These are phyloP conservation scores for Aspergillus steynii DNA, from an alignment of 495 filamentous ascomycete genomes.

Conservation along the genomic window DNA sequence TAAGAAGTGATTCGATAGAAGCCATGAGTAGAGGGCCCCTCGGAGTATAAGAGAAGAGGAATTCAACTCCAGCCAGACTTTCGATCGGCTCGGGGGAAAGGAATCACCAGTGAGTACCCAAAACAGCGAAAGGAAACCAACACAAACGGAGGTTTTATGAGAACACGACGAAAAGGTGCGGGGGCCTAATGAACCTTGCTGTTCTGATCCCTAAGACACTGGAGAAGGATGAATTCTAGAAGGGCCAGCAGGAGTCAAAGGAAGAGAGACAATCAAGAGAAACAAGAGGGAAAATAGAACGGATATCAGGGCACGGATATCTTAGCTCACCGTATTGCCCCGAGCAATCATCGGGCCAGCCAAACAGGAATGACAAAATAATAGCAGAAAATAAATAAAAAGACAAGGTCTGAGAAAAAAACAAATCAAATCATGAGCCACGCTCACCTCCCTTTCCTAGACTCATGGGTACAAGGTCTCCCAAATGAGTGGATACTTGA, in stretches of 20 bases:
- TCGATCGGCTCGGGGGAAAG: neutral
- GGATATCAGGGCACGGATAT: constrained; percentile 9
- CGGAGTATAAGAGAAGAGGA: neutral
- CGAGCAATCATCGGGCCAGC: constrained; percentile 14
- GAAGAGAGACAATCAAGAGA: constrained; percentile 16
- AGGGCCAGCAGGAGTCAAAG: constrained; percentile 14
- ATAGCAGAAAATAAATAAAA: constrained; percentile 10
- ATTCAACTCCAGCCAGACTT: neutral
- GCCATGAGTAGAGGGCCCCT: constrained; percentile 19
- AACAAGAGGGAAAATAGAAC: constrained; percentile 12
- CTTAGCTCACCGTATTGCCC: constrained; percentile 8
- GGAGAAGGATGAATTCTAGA: constrained; percentile 21
- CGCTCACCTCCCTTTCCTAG: constrained; percentile 10
- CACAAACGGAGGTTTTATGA: constrained; percentile 11
- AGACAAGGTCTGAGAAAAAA: constrained; percentile 6
- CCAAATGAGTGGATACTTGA: constrained; percentile 19
- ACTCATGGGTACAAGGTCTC: constrained; percentile 7
- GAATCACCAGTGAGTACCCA: neutral
- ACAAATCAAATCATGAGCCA: neutral
- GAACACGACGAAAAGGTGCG: neutral
- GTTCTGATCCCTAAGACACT: constrained; percentile 17
- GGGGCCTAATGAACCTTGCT: constrained; percentile 5
- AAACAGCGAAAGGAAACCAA: constrained; percentile 4
- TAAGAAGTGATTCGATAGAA: constrained; percentile 28
- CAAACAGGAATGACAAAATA: constrained; percentile 5